A percentile compares a stretch with the other conserved stretches of the same genome.
phyloP scores from a whole-genome alignment of 208 protist species.

The Wallacemonas collosoma region DNA sequence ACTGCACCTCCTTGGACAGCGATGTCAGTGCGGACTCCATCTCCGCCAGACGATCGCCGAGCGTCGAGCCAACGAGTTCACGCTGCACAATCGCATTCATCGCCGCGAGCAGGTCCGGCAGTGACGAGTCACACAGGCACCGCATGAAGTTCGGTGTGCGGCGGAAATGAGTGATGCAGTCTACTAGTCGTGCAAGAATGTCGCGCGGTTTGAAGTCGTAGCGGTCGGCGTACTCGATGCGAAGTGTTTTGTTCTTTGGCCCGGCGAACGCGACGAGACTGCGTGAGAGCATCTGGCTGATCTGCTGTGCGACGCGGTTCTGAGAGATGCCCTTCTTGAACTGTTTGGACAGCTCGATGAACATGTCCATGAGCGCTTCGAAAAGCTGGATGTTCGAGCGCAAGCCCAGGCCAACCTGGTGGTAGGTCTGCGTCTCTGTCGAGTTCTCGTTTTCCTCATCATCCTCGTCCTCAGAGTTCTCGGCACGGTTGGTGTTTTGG shows the following conservation, averaged over 20 bases:
- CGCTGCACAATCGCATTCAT: conserved; percentile 68
- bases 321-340: conserved; percentile 84
- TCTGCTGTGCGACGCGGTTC: conserved; percentile 89
- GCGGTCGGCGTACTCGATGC: conserved; percentile 76
- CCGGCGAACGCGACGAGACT: conserved; percentile 84
- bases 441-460: conserved; percentile 51
- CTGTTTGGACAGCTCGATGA: conserved; percentile 77
- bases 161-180: conserved; percentile 82
- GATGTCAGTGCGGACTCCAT: conserved; percentile 53
- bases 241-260: conserved; percentile 69
- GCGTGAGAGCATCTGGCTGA: conserved; percentile 85
- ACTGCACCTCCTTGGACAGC: conserved; percentile 56
- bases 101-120: conserved; percentile 51
- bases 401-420: conserved; percentile 72
- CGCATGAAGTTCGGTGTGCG: conserved; percentile 73
- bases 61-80: conserved; percentile 61
- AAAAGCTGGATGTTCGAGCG: conserved; percentile 76
- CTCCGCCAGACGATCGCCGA: conserved; percentile 64
- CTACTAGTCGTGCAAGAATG: conserved; percentile 74
- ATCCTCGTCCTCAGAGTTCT: conserved; percentile 24
- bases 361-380: conserved; percentile 81
- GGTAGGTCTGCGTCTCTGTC: conserved; percentile 64
- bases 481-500: neutral
- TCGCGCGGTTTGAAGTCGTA: conserved; percentile 83
- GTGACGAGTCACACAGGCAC: conserved; percentile 70